Conservation (phyloP, 164 flowering plant species). For the Vitis riparia region DNA sequence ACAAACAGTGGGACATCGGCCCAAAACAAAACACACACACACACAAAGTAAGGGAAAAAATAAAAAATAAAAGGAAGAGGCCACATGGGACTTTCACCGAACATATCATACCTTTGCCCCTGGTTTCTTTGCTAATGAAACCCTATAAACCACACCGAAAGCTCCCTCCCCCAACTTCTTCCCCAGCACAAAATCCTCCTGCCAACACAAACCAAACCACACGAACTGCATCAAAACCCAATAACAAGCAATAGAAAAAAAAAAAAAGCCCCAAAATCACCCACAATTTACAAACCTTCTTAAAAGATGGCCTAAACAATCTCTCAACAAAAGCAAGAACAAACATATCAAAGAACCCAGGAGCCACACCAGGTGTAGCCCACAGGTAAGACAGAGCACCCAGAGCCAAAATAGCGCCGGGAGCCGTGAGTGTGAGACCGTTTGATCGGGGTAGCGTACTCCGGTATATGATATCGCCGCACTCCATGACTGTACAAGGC, state of each 20-base stretch:
- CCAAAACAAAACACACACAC: neutral
- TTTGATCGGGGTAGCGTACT: slow-evolving; percentile 83
- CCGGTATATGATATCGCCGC: slow-evolving; percentile 90
- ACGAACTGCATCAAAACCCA: slow-evolving; percentile 4
- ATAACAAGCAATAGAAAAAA: neutral
- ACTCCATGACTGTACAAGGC: slow-evolving; percentile 96
- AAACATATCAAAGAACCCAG: slow-evolving; percentile 99
- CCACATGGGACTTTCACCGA: slow-evolving; percentile 7
- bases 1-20: no score
- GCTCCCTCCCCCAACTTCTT: slow-evolving; percentile 98
- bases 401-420: slow-evolving; percentile 79
- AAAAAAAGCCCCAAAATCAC: neutral
- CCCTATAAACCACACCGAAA: slow-evolving; percentile 87
- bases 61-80: neutral
- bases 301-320: slow-evolving; percentile 74
- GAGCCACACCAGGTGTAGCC: slow-evolving; percentile 99
- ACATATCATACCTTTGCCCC: slow-evolving; percentile 48
- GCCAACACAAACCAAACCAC: slow-evolving; percentile 13
- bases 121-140: slow-evolving; percentile 55
- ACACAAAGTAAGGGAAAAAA: neutral
- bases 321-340: slow-evolving; percentile 92
- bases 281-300: slow-evolving; percentile 49
- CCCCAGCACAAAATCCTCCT: slow-evolving; percentile 94
- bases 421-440: slow-evolving; percentile 69
- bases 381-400: slow-evolving; percentile 87